Base-by-base conservation (phyloP, 177 flowering plant genomes). In the Telopea speciosissima region DNA sequence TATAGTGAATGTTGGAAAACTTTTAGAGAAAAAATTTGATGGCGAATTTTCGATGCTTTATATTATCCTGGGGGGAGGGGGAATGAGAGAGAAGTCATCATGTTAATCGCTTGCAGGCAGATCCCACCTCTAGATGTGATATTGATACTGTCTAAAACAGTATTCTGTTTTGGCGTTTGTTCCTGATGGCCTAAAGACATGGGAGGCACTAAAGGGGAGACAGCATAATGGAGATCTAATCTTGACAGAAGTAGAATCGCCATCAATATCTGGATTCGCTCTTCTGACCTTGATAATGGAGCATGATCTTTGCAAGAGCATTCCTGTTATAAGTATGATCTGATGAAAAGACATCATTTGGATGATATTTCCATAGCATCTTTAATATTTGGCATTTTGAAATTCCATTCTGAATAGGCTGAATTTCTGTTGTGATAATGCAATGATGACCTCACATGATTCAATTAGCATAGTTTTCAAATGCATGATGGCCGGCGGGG, bases 391-490 rank as follows among this genome's bases (percentile, higher is more conserved):
- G 4, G 16, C 31, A 21, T 22, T 45, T 3, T 24, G 4, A 17
- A 44, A 24, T 62, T 31, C 62, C 52, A 33, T 73, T 72, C 36
- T 52, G 31, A 61, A 60, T 70, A 28, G 4, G 33, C 16, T 24
- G 16, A 5, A 16, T 60, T 74, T 74, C 31, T 28, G 68, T 71
- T 70, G 19, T 54, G 19, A 25, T 68, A 45, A 14, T 67, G 84
- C 92, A 93, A 97, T 93, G 97, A 93, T 93, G 97, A 91, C 98
- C 36, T 81, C 87, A 1, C 78, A 89, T 58, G 99, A 92, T 80
- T 87, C 97, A 16, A 76, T 92, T 44, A 84, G 83, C 72, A 80
- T 86, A 24, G 97, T 90, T n/a, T 88, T 89, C 70, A 88, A 88
- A 70, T 94, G 97, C 85, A 90, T 95, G 97, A 63, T 88, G 84